Evolutionary conservation across 441 rosid genomes (phyloP).

Genomic region (Raphanus hybrid): DNA sequence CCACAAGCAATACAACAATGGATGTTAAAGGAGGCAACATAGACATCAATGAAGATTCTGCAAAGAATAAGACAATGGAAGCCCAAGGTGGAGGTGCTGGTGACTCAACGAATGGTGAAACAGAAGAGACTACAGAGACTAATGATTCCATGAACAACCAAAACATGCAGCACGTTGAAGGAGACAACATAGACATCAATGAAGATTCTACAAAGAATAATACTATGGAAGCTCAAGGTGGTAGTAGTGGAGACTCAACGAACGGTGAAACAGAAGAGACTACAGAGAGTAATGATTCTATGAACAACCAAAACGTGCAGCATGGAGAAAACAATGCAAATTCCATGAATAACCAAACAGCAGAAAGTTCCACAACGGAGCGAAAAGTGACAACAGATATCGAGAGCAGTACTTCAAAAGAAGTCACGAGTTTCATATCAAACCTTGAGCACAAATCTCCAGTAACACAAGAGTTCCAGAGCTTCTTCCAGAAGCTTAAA

Average conservation of each 20-base stretch:
- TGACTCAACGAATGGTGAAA: conserved; percentile 6
- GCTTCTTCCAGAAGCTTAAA: conserved; percentile 37
- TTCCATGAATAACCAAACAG: conserved; percentile 1
- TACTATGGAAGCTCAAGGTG: conserved; percentile 4
- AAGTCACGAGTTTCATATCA: conserved; percentile 37
- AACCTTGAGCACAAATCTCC: conserved; percentile 38
- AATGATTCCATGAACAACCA: conserved; percentile 4
- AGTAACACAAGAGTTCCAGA: conserved; percentile 31
- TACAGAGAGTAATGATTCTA: background rate
- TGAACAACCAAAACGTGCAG: conserved; percentile 3
- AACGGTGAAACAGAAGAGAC: conserved; percentile 7
- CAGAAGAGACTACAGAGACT: conserved; percentile 3
- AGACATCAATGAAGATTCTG: conserved; percentile 1
- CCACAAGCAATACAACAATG: background rate
- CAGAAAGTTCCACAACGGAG: background rate
- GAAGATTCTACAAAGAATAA: background rate
- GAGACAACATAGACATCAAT: conserved; percentile 5
- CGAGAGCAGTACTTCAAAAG: conserved; percentile 25
- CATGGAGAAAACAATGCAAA: background rate
- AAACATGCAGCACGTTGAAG: background rate
- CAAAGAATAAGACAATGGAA: conserved; percentile 9
- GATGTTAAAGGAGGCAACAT: background rate
- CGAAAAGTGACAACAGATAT: conserved; percentile 1
- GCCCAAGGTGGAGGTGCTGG: conserved; percentile 15
- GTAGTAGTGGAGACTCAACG: background rate